phyloP scores from a whole-genome alignment of 2,329 filamentous ascomycete species.

The Sclerotinia subarctica region DNA sequence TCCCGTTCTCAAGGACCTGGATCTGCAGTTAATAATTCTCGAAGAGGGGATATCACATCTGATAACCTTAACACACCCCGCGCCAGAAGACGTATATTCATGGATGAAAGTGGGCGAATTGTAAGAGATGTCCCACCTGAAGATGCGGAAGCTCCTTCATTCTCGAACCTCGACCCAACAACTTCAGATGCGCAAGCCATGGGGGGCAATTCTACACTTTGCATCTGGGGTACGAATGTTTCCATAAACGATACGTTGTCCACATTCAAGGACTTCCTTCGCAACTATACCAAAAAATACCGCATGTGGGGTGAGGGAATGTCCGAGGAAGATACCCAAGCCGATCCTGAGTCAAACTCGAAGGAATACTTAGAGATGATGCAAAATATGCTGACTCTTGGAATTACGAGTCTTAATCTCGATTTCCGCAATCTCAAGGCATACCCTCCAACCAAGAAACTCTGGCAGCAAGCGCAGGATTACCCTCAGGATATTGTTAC shows the following conservation, averaged over 20 bases:
- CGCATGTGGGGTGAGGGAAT: slow-evolving; percentile 88
- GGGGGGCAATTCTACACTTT: slow-evolving; percentile 74
- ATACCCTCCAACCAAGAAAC: slow-evolving; percentile 86
- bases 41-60: slow-evolving; percentile 84
- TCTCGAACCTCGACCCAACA: slow-evolving; percentile 66
- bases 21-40: slow-evolving; percentile 54
- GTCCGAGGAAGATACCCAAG: slow-evolving; percentile 69
- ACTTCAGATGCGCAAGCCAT: slow-evolving; percentile 90
- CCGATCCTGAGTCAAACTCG: slow-evolving; percentile 67
- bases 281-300: slow-evolving; percentile 90
- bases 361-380: slow-evolving; percentile 83
- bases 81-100: slow-evolving; percentile 53
- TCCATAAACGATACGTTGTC: slow-evolving; percentile 86
- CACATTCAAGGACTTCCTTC: slow-evolving; percentile 86
- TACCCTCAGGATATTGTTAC: slow-evolving; percentile 97
- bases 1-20: slow-evolving; percentile 50
- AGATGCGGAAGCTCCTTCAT: slow-evolving; percentile 59
- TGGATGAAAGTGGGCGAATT: slow-evolving; percentile 55
- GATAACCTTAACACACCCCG: slow-evolving; percentile 61
- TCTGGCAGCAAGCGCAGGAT: slow-evolving; percentile 91
- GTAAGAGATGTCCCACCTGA: slow-evolving; percentile 51
- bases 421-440: slow-evolving; percentile 86
- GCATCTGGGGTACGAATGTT: slow-evolving; percentile 97
- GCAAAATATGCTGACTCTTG: slow-evolving; percentile 86
- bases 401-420: slow-evolving; percentile 79